Evolutionary conservation across 1,139 yeast species (phyloP).

Genomic region (Blastobotrys raffinosifermentans): DNA sequence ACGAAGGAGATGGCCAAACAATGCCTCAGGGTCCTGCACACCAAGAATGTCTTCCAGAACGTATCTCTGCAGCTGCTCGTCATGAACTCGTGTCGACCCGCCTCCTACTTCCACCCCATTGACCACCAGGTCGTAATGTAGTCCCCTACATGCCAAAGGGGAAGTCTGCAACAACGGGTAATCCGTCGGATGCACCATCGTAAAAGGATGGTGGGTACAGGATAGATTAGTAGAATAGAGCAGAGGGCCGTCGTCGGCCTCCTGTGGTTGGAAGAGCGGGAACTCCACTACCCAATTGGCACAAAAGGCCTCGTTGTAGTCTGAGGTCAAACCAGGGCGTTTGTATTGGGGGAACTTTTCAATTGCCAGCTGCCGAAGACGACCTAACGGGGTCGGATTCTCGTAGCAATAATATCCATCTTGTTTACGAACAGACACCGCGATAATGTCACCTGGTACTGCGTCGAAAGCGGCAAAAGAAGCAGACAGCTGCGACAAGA

Average conservation of each 20-base stretch:
- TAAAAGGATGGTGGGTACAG: conserved; percentile 95
- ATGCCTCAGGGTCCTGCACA: conserved; percentile 43
- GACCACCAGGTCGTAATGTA: conserved; percentile 87
- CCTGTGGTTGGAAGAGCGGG: conserved; percentile 76
- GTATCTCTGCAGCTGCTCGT: conserved; percentile 64
- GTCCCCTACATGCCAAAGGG: conserved; percentile 75
- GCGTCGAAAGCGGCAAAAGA: no score
- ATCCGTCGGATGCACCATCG: conserved; percentile 77
- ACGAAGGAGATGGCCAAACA: conserved; percentile 82
- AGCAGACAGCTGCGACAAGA: no score
- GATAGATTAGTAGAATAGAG: conserved; percentile 47
- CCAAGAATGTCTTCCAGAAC: conserved; percentile 37
- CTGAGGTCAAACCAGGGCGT: conserved; percentile 29
- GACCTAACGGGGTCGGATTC: conserved; percentile 93
- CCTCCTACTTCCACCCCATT: conserved; percentile 98
- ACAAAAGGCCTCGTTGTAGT: conserved; percentile 38
- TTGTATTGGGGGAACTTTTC: conserved; percentile 51
- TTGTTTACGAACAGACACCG: conserved; percentile 65
- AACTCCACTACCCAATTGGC: conserved; percentile 86
- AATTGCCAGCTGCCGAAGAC: conserved; percentile 69
- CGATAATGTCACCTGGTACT: conserved; percentile 65
- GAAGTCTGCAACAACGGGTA: conserved; percentile 45
- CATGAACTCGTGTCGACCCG: conserved; percentile 94
- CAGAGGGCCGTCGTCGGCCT: conserved; percentile 47
- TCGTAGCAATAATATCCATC: conserved; percentile 70